phyloP scores from a whole-genome alignment of 2,329 filamentous ascomycete species.

The Trichoderma sp. region DNA sequence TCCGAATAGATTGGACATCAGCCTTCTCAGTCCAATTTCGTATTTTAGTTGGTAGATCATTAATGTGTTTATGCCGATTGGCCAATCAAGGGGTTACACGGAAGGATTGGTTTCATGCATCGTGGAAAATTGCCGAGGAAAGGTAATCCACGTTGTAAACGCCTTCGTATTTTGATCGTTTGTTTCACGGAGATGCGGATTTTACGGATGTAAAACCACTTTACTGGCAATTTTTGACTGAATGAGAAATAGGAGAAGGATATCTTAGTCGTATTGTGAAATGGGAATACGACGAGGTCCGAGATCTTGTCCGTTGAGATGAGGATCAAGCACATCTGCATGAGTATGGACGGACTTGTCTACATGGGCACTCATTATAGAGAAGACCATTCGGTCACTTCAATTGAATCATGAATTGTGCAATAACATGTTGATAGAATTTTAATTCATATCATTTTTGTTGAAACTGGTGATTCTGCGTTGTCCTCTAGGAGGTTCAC shows the following conservation, averaged over 20 bases:
- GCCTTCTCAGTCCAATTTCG: background rate
- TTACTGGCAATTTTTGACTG: background rate
- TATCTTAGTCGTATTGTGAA: background rate
- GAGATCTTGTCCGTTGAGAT: background rate
- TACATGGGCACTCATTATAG: background rate
- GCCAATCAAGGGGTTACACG: background rate
- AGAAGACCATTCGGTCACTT: background rate
- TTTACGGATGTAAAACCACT: background rate
- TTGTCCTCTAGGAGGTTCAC: background rate
- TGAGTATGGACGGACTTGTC: background rate
- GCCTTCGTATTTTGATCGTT: rapidly evolving
- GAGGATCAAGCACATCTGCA: background rate
- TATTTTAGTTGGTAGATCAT: background rate
- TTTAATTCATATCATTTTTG: background rate
- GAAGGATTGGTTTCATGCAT: background rate
- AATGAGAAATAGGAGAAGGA: background rate
- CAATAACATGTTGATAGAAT: background rate
- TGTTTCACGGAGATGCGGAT: background rate
- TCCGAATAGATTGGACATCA: background rate
- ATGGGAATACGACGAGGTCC: background rate
- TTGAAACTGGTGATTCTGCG: background rate
- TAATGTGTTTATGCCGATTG: background rate
- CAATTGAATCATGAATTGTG: background rate
- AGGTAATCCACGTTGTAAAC: no score
- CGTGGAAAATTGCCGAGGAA: background rate